Conservation (phyloP, 345 rosid genomes). For the Rhodomyrtus tomentosa region DNA sequence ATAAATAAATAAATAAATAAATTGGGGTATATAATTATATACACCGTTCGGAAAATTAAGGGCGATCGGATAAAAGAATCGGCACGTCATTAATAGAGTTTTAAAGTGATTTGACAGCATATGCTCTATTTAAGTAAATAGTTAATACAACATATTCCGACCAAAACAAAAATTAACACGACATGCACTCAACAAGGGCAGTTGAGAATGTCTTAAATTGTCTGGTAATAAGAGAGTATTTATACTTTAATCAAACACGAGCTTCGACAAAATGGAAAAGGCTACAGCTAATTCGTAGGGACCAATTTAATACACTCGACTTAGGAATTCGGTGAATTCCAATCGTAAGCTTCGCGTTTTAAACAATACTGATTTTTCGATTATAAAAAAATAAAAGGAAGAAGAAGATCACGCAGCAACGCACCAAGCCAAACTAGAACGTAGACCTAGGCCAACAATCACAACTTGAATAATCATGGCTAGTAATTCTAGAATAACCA, state of each 20-base stretch:
- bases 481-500: too few relatives aligned
- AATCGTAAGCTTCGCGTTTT: background rate
- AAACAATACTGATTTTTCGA: too few relatives aligned
- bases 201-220: background rate
- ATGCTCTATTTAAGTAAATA: background rate
- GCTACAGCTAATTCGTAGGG: background rate
- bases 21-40: background rate
- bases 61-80: too few relatives aligned
- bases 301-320: background rate
- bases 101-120: background rate
- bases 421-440: too few relatives aligned
- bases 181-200: background rate
- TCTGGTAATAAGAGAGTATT: background rate
- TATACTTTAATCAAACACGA: background rate
- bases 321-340: background rate
- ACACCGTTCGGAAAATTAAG: too few relatives aligned
- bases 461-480: too few relatives aligned
- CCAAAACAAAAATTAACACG: too few relatives aligned
- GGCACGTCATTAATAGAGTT: too few relatives aligned
- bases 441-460: too few relatives aligned
- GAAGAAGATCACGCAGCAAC: too few relatives aligned
- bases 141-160: background rate
- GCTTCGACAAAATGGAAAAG: background rate
- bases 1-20: too few relatives aligned
- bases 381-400: too few relatives aligned